Base-by-base conservation (phyloP, 129 eudicot genomes). In the Arctium minus region DNA sequence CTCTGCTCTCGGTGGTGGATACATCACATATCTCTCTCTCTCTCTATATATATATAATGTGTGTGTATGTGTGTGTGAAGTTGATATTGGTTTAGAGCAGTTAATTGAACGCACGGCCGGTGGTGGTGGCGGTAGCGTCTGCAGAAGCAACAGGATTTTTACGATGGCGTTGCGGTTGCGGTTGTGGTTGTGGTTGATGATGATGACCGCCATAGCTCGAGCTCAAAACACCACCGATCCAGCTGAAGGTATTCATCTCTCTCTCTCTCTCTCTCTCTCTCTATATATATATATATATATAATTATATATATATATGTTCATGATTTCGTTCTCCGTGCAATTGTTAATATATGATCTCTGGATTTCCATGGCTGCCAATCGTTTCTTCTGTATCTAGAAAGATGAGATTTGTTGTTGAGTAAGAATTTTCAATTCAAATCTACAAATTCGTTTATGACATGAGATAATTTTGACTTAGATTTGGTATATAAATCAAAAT, bases 211-310 rank as follows among this genome's bases (percentile, higher is more conserved):
- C 53, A 15, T 22, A 37, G 38, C 30, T 71, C 78, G 18, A 36
- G 72, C 84, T 80, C 84, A 80, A 80, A 80, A 72, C 39, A 80
- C 56, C 33, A 80, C 84, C 9, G 78, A 80, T 72, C 83, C 84
- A 48, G 84, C 84, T 72, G 84, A 80, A 80, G 84, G 78, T 73
- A 38, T 37, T 79, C 65, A 38, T 79, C 37, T 71, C 33, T 68
- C 8, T 78, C 5, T 39, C 2, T 32, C 39, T 35, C 6, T 53
- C 18, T 53, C 3, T 50, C n/a, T 53, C 5, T 60, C 8, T 60
- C 3, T 64, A 3, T 22, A 22, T 22, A 22, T 22, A 22, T 22
- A 22, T 64, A 22, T 22, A 22, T 22, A 22, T 22, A 22, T 22
- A 22, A 0, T 0, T 22, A 22, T 22, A 22, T 22, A 22, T 22